These are phyloP conservation scores for Penicillium angulare DNA, from an alignment of 495 filamentous ascomycete species.

Conservation along the genomic window DNA sequence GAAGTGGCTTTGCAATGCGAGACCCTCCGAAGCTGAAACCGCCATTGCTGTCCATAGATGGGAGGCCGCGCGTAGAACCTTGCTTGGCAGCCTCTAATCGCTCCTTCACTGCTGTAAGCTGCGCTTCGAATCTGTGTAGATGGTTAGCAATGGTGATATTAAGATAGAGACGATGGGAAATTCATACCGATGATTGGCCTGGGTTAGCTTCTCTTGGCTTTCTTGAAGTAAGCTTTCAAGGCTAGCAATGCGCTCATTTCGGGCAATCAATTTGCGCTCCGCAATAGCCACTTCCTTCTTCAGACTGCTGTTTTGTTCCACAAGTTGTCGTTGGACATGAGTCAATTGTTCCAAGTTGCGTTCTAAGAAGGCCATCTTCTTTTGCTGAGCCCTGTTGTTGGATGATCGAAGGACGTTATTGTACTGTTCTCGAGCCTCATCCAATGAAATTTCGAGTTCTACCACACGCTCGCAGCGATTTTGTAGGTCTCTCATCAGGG, in stretches of 20 bases:
- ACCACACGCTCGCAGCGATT: constrained; percentile 98
- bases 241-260: constrained; percentile 94
- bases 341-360: constrained; percentile 97
- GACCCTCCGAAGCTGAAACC: constrained; percentile 77
- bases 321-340: constrained; percentile 92
- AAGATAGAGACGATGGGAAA: background rate
- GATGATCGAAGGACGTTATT: constrained; percentile 94
- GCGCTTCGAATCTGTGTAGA: constrained; percentile 79
- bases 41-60: constrained; percentile 56
- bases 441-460: constrained; percentile 93
- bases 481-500: constrained; percentile 95
- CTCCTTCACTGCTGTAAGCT: constrained; percentile 96
- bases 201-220: constrained; percentile 93
- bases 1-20: constrained; percentile 93
- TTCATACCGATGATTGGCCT: constrained; percentile 90
- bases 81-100: constrained; percentile 92
- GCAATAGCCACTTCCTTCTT: constrained; percentile 99
- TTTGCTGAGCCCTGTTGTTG: constrained; percentile 97
- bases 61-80: constrained; percentile 78
- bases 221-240: constrained; percentile 91
- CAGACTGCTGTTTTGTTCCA: constrained; percentile 91
- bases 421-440: constrained; percentile 97
- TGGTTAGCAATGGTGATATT: constrained; percentile 3
- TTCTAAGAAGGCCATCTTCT: constrained; percentile 99
- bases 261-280: constrained; percentile 91